Conservation (phyloP, 768 basidiomycete species). For the Pisolithus marmoratus region DNA sequence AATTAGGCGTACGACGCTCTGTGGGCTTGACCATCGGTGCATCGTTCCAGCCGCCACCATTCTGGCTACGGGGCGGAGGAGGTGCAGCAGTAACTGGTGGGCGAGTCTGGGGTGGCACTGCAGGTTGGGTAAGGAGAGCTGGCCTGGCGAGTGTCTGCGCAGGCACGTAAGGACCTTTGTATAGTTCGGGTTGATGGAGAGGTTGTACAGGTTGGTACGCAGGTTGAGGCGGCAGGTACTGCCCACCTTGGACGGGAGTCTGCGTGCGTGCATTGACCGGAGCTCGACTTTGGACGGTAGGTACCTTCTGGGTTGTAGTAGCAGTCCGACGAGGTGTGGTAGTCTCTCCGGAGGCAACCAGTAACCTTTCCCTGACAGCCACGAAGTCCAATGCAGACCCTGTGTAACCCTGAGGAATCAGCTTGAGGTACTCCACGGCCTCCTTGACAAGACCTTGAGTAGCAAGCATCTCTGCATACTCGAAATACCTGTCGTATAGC, state of each 20-base stretch:
- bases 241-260: slow-evolving; percentile 17
- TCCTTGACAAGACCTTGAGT: slow-evolving; percentile 85
- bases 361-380: slow-evolving; percentile 41
- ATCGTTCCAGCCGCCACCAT: slow-evolving; percentile 85
- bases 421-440: slow-evolving; percentile 70
- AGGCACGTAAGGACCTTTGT: slow-evolving; percentile 3
- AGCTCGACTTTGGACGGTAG: not conserved
- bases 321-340: slow-evolving; percentile 26
- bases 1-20: slow-evolving; percentile 47
- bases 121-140: slow-evolving; percentile 34
- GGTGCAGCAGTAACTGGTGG: slow-evolving; percentile 41
- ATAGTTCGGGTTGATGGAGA: slow-evolving; percentile 7
- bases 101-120: slow-evolving; percentile 39
- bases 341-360: slow-evolving; percentile 32
- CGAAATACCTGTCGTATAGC: slow-evolving; percentile 90
- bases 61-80: slow-evolving; percentile 60
- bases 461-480: slow-evolving; percentile 90
- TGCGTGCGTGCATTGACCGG: slow-evolving; percentile 27
- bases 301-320: slow-evolving; percentile 23
- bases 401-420: slow-evolving; percentile 76
- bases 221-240: slow-evolving; percentile 13
- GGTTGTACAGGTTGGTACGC: slow-evolving; percentile 31
- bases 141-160: slow-evolving; percentile 33
- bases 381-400: slow-evolving; percentile 45
- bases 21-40: slow-evolving; percentile 48